Evolutionary conservation across 2,329 filamentous ascomycete genomes (phyloP).

Genomic region (Rhexocercosporidium sp.): DNA sequence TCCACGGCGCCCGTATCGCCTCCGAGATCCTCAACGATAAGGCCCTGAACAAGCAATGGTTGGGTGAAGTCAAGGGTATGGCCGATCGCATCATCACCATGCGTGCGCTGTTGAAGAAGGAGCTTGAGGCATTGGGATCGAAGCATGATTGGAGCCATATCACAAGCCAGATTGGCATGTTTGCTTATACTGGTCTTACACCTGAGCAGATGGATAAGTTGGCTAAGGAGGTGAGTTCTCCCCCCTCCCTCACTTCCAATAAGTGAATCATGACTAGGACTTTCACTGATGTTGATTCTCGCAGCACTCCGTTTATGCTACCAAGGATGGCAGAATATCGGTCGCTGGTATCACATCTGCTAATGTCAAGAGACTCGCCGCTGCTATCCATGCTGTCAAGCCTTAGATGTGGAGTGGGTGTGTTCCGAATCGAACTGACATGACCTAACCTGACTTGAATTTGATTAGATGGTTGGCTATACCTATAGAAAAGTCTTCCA

Average conservation of each 20-base stretch:
- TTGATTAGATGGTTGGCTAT: conserved; percentile 14
- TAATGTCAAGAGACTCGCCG: conserved; percentile 80
- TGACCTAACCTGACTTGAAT: conserved; percentile 7
- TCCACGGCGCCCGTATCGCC: conserved; percentile 95
- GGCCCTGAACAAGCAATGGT: conserved; percentile 89
- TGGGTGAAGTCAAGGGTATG: conserved; percentile 97
- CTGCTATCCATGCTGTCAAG: conserved; percentile 85
- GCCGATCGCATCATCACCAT: conserved; percentile 99
- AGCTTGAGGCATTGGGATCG: conserved; percentile 92
- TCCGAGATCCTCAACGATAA: conserved; percentile 88
- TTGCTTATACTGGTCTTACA: conserved; percentile 94
- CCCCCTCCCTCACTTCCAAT: conserved; percentile 33
- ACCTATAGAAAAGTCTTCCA: conserved; percentile 20
- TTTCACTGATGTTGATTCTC: conserved; percentile 22
- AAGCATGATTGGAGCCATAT: conserved; percentile 99
- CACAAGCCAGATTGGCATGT: conserved; percentile 99
- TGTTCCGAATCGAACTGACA: not conserved
- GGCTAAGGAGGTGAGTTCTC: conserved; percentile 82
- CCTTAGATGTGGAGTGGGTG: conserved; percentile 32
- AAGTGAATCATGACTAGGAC: conserved; percentile 10
- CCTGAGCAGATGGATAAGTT: conserved; percentile 90
- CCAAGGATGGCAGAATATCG: conserved; percentile 87
- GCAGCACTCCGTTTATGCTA: conserved; percentile 92
- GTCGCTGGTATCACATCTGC: conserved; percentile 82
- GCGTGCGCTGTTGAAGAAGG: conserved; percentile 91